Percentiles rank a stretch among this genome's conserved stretches.
phyloP scores from a whole-genome alignment of 2,329 filamentous ascomycete species.

The Penicillium hordei region DNA sequence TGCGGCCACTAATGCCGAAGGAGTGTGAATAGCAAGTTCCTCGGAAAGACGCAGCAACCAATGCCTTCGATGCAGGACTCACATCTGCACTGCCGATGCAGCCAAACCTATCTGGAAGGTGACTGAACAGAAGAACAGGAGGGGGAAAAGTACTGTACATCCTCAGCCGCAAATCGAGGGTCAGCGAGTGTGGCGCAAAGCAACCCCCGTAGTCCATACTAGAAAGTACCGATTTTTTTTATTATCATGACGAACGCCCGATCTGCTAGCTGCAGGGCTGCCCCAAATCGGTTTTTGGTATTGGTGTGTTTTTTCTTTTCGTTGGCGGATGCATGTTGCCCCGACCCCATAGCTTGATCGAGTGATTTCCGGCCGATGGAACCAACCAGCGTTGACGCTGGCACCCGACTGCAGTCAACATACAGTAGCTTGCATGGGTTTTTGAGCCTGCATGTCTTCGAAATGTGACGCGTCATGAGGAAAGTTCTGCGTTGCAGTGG shows the following conservation, averaged over 20 bases:
- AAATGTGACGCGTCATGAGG: conserved; percentile 11
- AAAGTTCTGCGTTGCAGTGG: not conserved
- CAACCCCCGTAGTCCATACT: conserved; percentile 13
- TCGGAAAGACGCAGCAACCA: not conserved
- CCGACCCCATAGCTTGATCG: not conserved
- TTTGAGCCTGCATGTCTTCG: conserved; percentile 13
- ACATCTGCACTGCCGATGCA: not conserved
- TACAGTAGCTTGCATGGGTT: conserved; percentile 8
- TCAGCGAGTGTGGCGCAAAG: conserved; percentile 17
- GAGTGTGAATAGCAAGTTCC: not conserved
- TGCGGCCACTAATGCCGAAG: not conserved
- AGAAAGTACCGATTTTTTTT: conserved; percentile 6
- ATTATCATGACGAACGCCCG: conserved; percentile 1
- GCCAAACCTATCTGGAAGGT: not conserved
- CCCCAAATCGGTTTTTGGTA: not conserved
- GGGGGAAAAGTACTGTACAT: conserved; percentile 10
- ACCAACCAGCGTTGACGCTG: conserved; percentile 2
- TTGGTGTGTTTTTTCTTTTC: conserved; percentile 12
- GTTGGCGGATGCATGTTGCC: conserved; percentile 12
- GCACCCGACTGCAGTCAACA: not conserved
- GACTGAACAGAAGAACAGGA: not conserved
- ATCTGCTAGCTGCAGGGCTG: conserved; percentile 5
- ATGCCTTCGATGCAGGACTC: not conserved
- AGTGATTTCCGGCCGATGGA: not conserved
- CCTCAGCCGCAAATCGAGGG: conserved; percentile 15